phyloP scores from a whole-genome alignment of 1,284 basidiomycete genomes.

The Singerocomus rubriflavus region DNA sequence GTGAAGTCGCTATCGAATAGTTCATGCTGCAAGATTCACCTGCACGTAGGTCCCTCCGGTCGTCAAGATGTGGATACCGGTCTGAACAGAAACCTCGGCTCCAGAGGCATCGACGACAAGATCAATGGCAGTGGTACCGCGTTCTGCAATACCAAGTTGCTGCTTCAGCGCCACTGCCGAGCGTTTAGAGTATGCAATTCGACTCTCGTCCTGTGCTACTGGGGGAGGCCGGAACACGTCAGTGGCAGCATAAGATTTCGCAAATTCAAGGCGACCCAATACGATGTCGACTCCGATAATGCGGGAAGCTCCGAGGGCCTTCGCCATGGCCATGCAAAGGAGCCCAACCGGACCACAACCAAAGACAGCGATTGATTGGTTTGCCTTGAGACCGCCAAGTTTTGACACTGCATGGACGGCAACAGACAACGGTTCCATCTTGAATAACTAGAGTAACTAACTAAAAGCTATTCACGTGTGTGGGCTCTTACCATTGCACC shows the following conservation, averaged over 20 bases:
- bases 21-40: slow-evolving; percentile 32
- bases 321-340: slow-evolving; percentile 90
- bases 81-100: slow-evolving; percentile 83
- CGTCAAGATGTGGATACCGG: slow-evolving; percentile 73
- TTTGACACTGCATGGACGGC: slow-evolving; percentile 86
- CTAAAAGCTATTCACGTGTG: not conserved
- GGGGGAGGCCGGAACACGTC: slow-evolving; percentile 72
- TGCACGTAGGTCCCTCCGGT: slow-evolving; percentile 74
- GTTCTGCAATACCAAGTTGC: slow-evolving; percentile 56
- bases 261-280: slow-evolving; percentile 80
- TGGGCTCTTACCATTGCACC: slow-evolving; percentile 67
- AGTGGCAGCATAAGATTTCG: slow-evolving; percentile 85
- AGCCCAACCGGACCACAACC: slow-evolving; percentile 93
- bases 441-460: slow-evolving; percentile 5
- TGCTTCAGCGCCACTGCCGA: slow-evolving; percentile 62
- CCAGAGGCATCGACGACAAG: slow-evolving; percentile 85
- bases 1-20: slow-evolving; percentile 3
- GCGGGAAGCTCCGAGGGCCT: slow-evolving; percentile 79
- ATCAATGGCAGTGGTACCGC: slow-evolving; percentile 60
- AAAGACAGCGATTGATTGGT: slow-evolving; percentile 77
- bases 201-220: slow-evolving; percentile 61
- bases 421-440: slow-evolving; percentile 95
- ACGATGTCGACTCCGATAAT: slow-evolving; percentile 88
- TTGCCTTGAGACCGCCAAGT: slow-evolving; percentile 70
- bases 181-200: slow-evolving; percentile 64